phyloP scores from a whole-genome alignment of 2,329 filamentous ascomycete species.

The Sarocladium kiliense region DNA sequence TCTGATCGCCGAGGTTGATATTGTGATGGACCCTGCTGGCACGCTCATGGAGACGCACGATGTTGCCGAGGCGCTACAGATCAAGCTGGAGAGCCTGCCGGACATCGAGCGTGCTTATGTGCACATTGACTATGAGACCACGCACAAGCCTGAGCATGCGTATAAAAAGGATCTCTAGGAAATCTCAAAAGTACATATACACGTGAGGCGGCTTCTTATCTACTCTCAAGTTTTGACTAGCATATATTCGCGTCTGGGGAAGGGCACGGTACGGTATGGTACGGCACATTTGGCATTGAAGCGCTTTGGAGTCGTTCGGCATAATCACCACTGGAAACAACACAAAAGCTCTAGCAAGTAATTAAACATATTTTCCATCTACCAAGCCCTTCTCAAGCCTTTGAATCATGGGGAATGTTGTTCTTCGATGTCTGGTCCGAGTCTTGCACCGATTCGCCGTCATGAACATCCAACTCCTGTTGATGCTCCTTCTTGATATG shows the following conservation, averaged over 20 bases:
- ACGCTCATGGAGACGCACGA: slow-evolving; percentile 80
- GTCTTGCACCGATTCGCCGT: no score
- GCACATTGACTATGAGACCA: slow-evolving; percentile 95
- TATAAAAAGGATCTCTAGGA: slow-evolving; percentile 55
- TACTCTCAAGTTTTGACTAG: not conserved
- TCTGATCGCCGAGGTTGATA: slow-evolving; percentile 90
- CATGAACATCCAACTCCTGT: no score
- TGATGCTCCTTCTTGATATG: no score
- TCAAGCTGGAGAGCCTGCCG: slow-evolving; percentile 86
- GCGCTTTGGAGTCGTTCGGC: no score
- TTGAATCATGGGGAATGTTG: not conserved
- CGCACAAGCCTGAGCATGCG: slow-evolving; percentile 81
- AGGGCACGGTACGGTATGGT: not conserved
- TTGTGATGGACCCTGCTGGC: slow-evolving; percentile 80
- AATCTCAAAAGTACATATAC: no score
- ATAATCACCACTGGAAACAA: no score
- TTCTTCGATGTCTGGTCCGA: no score
- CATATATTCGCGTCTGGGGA: not conserved
- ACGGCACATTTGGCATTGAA: not conserved
- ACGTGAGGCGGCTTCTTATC: not conserved
- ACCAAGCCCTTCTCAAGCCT: no score
- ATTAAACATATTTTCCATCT: no score
- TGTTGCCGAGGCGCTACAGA: slow-evolving; percentile 87
- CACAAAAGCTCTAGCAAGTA: no score
- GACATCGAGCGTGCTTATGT: slow-evolving; percentile 93